Conservation (phyloP, 805 yeast species). For the Peterozyma toletana region DNA sequence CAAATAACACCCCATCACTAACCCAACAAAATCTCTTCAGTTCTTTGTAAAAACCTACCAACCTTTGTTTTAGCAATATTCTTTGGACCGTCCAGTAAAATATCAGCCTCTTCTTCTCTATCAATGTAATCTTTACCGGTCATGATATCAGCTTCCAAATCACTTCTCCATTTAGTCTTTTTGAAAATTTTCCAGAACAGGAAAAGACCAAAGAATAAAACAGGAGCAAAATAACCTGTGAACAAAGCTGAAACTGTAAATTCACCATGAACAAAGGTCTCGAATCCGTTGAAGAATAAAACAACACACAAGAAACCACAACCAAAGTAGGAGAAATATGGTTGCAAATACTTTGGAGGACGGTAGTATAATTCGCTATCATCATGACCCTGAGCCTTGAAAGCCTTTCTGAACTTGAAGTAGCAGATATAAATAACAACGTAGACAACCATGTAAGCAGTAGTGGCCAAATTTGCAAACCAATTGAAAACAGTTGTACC, state of each 20-base stretch:
- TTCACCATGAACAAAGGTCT: conserved; percentile 57
- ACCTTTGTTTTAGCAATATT: no score
- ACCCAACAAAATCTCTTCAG: no score
- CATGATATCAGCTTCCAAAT: conserved; percentile 44
- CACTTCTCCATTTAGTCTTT: conserved; percentile 36
- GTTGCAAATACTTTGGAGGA: conserved; percentile 49
- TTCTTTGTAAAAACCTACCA: no score
- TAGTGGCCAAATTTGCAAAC: conserved; percentile 67
- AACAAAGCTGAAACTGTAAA: conserved; percentile 57
- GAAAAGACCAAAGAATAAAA: conserved; percentile 48
- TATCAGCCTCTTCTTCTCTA: conserved; percentile 36
- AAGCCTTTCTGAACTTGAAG: conserved; percentile 55
- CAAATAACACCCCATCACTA: no score
- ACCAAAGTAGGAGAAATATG: conserved; percentile 47
- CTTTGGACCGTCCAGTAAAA: background rate
- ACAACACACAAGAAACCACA: conserved; percentile 36
- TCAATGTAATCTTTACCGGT: conserved; percentile 53
- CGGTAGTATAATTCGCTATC: conserved; percentile 29
- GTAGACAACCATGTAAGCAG: conserved; percentile 60
- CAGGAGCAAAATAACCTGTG: conserved; percentile 37
- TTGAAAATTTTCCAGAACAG: conserved; percentile 45
- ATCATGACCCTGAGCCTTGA: conserved; percentile 43
- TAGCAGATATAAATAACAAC: conserved; percentile 50
- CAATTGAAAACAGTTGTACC: conserved; percentile 63
- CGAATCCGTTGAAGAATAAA: conserved; percentile 62